phyloP scores from a whole-genome alignment of 495 filamentous ascomycete species.

The Trichoderma asperelloides region DNA sequence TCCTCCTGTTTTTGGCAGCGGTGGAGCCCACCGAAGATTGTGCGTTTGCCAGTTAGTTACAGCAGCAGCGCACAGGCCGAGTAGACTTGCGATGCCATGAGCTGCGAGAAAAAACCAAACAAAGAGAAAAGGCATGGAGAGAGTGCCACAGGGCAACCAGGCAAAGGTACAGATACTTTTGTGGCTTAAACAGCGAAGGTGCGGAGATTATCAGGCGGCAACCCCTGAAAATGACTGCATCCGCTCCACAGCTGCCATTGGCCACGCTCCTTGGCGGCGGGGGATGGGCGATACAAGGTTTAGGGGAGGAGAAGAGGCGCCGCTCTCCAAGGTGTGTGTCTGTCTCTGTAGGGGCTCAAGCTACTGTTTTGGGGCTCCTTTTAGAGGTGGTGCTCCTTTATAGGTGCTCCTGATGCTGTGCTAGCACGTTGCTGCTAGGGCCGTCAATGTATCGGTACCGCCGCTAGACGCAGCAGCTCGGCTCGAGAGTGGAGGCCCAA shows the following conservation, averaged over 20 bases:
- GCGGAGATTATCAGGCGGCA: constrained; percentile 6
- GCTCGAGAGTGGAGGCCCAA: no score
- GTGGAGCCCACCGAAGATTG: no score
- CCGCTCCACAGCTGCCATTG: constrained; percentile 1
- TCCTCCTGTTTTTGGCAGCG: no score
- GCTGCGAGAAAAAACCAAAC: not conserved
- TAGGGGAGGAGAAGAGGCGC: not conserved
- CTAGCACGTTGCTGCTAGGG: no score
- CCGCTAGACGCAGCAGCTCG: no score
- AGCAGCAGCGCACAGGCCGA: no score
- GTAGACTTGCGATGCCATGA: no score
- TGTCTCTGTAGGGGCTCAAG: not conserved
- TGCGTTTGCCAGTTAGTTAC: no score
- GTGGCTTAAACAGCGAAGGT: not conserved
- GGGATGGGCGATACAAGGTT: not conserved
- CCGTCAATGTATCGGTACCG: not conserved
- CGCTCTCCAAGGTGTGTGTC: not conserved
- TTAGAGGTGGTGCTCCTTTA: no score
- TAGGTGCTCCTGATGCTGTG: not conserved
- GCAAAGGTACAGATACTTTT: not conserved
- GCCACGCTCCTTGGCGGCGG: not conserved
- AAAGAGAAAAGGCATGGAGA: no score
- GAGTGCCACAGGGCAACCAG: no score
- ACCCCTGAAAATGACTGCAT: constrained; percentile 3
- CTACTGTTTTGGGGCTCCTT: no score